A percentile compares a stretch with the other conserved stretches of the same genome.
Conservation (phyloP, 2,329 filamentous ascomycete genomes). For the Monilinia polystroma region DNA sequence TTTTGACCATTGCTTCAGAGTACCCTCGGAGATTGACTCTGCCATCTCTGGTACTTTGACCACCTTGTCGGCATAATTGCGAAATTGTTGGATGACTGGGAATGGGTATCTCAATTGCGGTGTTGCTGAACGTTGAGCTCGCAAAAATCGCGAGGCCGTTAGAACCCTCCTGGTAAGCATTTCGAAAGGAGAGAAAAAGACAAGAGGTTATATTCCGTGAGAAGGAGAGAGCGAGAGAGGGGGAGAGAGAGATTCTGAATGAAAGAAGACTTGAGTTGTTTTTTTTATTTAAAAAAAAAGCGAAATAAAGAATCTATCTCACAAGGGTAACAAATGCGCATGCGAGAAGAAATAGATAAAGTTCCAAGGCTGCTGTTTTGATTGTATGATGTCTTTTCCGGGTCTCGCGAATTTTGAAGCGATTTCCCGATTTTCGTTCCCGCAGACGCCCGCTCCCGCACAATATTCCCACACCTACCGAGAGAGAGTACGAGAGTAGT, state of each 20-base stretch:
- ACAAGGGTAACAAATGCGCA: constrained; percentile 7
- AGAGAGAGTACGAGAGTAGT: no score
- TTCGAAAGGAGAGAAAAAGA: constrained; percentile 23
- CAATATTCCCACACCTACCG: constrained; percentile 17
- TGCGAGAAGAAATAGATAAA: constrained; percentile 21
- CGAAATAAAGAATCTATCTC: constrained; percentile 2
- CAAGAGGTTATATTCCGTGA: constrained; percentile 24
- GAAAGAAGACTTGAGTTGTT: constrained; percentile 10
- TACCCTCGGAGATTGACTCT: constrained; percentile 97
- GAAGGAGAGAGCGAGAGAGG: constrained; percentile 29
- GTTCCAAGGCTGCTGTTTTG: neutral
- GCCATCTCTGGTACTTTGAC: constrained; percentile 98
- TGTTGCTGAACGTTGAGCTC: constrained; percentile 30
- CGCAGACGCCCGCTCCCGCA: constrained; percentile 5
- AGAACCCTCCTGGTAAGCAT: constrained; percentile 41
- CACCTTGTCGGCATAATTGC: constrained; percentile 72
- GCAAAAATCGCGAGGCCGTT: constrained; percentile 39
- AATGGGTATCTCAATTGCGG: constrained; percentile 44
- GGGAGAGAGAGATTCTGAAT: constrained; percentile 12
- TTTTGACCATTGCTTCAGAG: constrained; percentile 92
- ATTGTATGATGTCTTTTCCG: constrained; percentile 22
- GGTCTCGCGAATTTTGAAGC: constrained; percentile 24
- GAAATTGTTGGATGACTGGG: constrained; percentile 53
- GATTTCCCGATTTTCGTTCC: constrained; percentile 11
- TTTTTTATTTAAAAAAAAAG: neutral